These are phyloP conservation scores for Claviceps africana DNA, from an alignment of 2,329 filamentous ascomycete genomes.

Conservation along the genomic window DNA sequence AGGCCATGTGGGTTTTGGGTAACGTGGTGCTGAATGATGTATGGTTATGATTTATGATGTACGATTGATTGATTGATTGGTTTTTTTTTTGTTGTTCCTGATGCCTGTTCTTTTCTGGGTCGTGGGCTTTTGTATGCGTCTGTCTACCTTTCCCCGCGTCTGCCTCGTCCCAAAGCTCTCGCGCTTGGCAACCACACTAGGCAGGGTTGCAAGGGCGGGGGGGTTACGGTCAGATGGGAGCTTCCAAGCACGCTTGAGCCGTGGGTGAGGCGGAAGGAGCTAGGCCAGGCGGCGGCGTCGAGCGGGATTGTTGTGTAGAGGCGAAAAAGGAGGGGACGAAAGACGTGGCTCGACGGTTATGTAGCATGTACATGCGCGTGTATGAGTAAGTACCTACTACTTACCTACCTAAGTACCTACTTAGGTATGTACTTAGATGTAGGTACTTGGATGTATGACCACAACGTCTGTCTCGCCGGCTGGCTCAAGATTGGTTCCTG, in stretches of 20 bases:
- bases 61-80: no score
- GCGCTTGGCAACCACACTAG: not conserved
- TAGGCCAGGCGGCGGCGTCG: not conserved
- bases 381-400: no score
- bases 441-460: no score
- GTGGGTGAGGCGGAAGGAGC: not conserved
- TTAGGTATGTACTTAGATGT: no score
- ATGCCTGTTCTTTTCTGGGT: not conserved
- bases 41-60: no score
- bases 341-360: no score
- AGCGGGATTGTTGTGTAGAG: no score
- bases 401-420: no score
- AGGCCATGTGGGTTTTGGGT: constrained; percentile 9
- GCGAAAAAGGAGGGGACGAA: no score
- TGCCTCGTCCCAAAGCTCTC: not conserved
- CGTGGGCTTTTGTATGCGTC: not conserved
- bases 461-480: not conserved
- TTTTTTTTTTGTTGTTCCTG: not conserved
- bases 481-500: not conserved
- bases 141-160: no score
- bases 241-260: not conserved
- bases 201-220: no score
- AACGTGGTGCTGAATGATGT: not conserved
- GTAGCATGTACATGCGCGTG: no score
- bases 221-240: not conserved